These are phyloP conservation scores for Pterocarpus macrocarpus DNA, from an alignment of 306 rosid species.

Conservation along the genomic window DNA sequence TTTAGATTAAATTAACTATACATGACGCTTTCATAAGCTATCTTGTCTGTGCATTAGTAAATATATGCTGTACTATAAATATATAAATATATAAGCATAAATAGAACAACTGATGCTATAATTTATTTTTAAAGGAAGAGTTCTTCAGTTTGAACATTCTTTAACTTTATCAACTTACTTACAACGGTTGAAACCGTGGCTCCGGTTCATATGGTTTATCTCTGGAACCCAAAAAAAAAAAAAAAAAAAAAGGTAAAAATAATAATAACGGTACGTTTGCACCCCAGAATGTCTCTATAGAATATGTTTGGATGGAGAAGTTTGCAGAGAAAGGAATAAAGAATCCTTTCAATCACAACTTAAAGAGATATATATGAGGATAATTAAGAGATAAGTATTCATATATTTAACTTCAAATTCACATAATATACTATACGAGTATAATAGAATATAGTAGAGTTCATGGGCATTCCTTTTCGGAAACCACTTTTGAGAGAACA, in stretches of 20 bases:
- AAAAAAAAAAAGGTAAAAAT: too few relatives aligned
- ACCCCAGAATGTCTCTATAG: neutral
- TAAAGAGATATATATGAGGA: neutral
- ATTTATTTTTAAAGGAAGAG: too few relatives aligned
- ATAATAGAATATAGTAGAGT: conserved; percentile 39
- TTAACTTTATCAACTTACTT: neutral
- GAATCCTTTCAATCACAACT: neutral
- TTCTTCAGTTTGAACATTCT: too few relatives aligned
- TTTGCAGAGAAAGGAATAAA: neutral
- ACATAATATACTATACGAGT: neutral
- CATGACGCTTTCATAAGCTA: too few relatives aligned
- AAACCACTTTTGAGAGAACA: conserved; percentile 62
- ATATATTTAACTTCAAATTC: neutral
- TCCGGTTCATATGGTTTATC: neutral
- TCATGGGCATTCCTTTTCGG: conserved; percentile 52
- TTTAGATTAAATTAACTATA: too few relatives aligned
- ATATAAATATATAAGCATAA: too few relatives aligned
- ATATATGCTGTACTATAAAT: too few relatives aligned
- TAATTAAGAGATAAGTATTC: neutral
- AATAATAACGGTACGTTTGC: neutral
- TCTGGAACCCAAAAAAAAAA: neutral
- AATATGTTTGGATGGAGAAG: conserved; percentile 5
- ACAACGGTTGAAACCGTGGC: neutral
- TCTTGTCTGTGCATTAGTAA: too few relatives aligned
- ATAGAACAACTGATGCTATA: too few relatives aligned